phyloP scores from a whole-genome alignment of 1,284 basidiomycete species.

The Fistulina hepatica region DNA sequence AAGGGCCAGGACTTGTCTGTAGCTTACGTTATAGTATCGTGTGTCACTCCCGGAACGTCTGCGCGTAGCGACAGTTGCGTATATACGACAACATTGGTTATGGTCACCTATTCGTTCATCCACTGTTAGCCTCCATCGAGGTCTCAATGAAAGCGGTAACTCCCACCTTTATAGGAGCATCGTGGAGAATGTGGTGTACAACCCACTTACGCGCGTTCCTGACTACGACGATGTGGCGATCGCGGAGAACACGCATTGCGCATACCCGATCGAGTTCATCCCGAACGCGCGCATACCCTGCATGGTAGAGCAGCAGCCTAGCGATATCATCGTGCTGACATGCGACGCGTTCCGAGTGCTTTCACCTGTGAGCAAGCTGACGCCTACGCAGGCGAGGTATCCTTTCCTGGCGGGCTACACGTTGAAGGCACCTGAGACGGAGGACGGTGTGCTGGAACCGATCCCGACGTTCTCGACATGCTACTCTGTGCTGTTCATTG shows the following conservation, averaged over 20 bases:
- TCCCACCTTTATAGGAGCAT: constrained; percentile 94
- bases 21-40: too few species aligned
- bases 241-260: constrained; percentile 98
- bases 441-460: constrained; percentile 96
- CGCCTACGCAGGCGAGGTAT: constrained; percentile 93
- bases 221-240: constrained; percentile 97
- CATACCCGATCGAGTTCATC: constrained; percentile 96
- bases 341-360: constrained; percentile 99
- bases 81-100: too few species aligned
- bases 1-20: too few species aligned
- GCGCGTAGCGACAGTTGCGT: too few species aligned
- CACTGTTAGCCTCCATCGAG: too few species aligned
- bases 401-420: constrained; percentile 97
- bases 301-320: constrained; percentile 73
- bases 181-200: constrained; percentile 99
- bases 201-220: constrained; percentile 74
- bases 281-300: constrained; percentile 93
- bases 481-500: constrained; percentile 98
- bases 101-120: too few species aligned
- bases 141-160: constrained; percentile 95
- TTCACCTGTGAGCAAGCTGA: constrained; percentile 89
- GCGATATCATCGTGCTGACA: constrained; percentile 96
- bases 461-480: constrained; percentile 99
- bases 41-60: too few species aligned
- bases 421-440: constrained; percentile 94